Percentiles rank a stretch among this genome's conserved stretches.
These are phyloP conservation scores for Cryphonectria parasitica DNA, from an alignment of 2,329 filamentous ascomycete species.

Conservation along the genomic window DNA sequence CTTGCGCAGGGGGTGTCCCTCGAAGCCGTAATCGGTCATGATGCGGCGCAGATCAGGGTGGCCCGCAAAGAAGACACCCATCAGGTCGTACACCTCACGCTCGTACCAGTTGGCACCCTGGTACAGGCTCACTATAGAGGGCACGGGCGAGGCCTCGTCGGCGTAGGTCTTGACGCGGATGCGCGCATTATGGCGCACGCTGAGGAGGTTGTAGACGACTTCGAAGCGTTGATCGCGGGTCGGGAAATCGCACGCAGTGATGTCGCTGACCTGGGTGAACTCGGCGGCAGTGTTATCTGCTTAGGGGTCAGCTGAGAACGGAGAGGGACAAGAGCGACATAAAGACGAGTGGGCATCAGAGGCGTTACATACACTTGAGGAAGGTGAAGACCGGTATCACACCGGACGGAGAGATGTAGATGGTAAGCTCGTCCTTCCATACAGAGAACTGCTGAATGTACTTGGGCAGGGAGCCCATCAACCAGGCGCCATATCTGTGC, in stretches of 20 bases:
- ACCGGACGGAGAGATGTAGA: conserved; percentile 87
- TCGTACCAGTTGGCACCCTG: conserved; percentile 99
- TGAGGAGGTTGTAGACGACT: conserved; percentile 96
- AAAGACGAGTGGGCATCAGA: background rate
- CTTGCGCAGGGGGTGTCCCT: conserved; percentile 95
- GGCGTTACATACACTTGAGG: conserved; percentile 68
- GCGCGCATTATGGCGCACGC: conserved; percentile 92
- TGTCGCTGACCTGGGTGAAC: conserved; percentile 89
- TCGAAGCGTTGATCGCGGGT: conserved; percentile 96
- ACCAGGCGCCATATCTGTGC: conserved; percentile 93
- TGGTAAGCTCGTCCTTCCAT: conserved; percentile 98
- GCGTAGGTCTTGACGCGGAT: conserved; percentile 99
- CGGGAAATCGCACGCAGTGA: conserved; percentile 95
- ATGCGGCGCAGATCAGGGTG: conserved; percentile 96
- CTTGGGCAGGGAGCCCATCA: conserved; percentile 96
- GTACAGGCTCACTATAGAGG: conserved; percentile 82
- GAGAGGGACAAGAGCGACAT: background rate
- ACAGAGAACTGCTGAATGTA: conserved; percentile 99
- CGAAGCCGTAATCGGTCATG: conserved; percentile 99
- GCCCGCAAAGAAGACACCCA: conserved; percentile 93
- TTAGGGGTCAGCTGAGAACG: conserved; percentile 15
- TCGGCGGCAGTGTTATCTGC: conserved; percentile 91
- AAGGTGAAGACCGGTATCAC: conserved; percentile 92
- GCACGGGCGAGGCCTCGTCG: conserved; percentile 92
- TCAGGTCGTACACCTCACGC: conserved; percentile 95